A percentile compares a stretch with the other conserved stretches of the same genome.
Evolutionary conservation across 805 yeast species (phyloP).

Genomic region (Wickerhamiella nectarea): DNA sequence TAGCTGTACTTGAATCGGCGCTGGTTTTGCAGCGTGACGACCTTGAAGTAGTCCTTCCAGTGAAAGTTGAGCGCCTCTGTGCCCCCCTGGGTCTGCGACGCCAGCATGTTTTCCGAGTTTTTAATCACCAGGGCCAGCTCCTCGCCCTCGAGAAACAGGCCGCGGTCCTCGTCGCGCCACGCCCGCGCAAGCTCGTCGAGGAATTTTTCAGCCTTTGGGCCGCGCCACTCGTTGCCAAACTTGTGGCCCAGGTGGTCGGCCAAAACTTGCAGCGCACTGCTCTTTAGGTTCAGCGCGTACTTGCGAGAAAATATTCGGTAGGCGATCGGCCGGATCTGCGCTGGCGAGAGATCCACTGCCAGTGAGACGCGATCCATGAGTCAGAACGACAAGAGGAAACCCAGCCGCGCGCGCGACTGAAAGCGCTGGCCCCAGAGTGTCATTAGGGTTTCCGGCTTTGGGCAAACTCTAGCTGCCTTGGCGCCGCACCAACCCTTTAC

Average conservation of each 20-base stretch:
- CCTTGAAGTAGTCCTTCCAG: conserved; percentile 62
- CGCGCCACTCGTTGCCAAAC: conserved; percentile 81
- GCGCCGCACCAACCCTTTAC: too few relatives aligned
- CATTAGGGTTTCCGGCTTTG: too few relatives aligned
- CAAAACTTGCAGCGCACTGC: conserved; percentile 61
- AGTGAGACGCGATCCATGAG: conserved; percentile 30
- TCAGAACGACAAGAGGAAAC: too few relatives aligned
- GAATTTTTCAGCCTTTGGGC: conserved; percentile 44
- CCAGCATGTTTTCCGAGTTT: conserved; percentile 32
- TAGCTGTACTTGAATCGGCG: conserved; percentile 14
- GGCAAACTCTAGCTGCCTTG: neutral
- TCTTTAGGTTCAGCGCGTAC: conserved; percentile 78
- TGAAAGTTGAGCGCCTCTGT: conserved; percentile 26
- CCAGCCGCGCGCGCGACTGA: too few relatives aligned
- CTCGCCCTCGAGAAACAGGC: conserved; percentile 68
- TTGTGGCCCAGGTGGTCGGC: conserved; percentile 63
- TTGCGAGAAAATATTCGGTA: conserved; percentile 82
- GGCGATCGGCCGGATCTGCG: conserved; percentile 80
- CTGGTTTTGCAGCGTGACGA: conserved; percentile 51
- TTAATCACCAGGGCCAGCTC: conserved; percentile 50
- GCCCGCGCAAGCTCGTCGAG: conserved; percentile 64
- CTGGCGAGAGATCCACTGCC: conserved; percentile 67
- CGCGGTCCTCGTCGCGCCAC: conserved; percentile 87
- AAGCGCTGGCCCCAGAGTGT: too few relatives aligned
- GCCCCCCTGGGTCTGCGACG: conserved; percentile 1